These are phyloP conservation scores for Scedosporium aurantiacum DNA, from an alignment of 2,329 filamentous ascomycete species.

Conservation along the genomic window DNA sequence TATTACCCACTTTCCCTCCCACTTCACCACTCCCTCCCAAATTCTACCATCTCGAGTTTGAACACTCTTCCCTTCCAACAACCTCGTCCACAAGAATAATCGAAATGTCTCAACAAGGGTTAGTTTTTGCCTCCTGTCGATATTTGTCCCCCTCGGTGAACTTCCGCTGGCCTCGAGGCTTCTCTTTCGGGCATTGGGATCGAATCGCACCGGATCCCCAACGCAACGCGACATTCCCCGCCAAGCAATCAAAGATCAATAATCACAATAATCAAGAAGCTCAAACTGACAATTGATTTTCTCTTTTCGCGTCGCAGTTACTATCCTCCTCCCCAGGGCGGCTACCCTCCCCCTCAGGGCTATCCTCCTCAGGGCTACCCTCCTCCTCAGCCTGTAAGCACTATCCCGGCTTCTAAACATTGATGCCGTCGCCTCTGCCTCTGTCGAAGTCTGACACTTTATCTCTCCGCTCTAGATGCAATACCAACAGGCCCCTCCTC, in stretches of 20 bases:
- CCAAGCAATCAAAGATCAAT: background rate
- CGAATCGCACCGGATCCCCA: too few relatives aligned
- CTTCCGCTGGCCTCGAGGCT: too few relatives aligned
- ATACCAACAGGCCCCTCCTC: slow-evolving; percentile 21
- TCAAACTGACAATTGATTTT: background rate
- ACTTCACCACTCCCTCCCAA: too few relatives aligned
- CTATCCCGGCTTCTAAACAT: background rate
- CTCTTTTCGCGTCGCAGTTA: background rate
- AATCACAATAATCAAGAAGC: background rate
- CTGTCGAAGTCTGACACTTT: background rate
- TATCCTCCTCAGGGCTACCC: slow-evolving; percentile 17
- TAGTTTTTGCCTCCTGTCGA: background rate
- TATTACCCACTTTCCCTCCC: too few relatives aligned
- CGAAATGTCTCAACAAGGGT: background rate
- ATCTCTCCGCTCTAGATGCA: slow-evolving; percentile 18
- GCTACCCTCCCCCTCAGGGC: slow-evolving; percentile 13
- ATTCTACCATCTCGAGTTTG: too few relatives aligned
- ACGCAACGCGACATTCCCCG: background rate
- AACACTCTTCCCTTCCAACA: background rate
- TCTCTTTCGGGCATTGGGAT: too few relatives aligned
- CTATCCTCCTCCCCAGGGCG: slow-evolving; percentile 12
- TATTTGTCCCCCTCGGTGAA: too few relatives aligned
- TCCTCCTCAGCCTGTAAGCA: slow-evolving; percentile 15
- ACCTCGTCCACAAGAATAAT: background rate
- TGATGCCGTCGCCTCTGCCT: background rate